Evolutionary conservation across 2,329 filamentous ascomycete species (phyloP), one percentile per base, ranked within the genome.

Genomic region (Epichloe scottii): DNA sequence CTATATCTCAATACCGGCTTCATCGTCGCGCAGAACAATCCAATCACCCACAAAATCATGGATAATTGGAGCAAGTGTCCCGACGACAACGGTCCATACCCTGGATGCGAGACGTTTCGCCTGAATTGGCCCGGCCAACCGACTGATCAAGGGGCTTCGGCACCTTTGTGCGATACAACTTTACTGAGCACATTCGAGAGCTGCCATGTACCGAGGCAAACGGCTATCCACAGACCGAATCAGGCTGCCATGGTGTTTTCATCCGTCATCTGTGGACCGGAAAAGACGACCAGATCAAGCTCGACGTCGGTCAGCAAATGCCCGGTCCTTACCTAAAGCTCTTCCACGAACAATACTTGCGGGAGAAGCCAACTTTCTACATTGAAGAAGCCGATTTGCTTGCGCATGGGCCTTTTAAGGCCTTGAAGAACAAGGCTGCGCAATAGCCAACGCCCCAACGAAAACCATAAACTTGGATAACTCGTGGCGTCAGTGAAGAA

Each of bases 1-100:
- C 57, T 65, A 56, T 73, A 69, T 66, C 66, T 71, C 57, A 77
- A 77, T 64, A 75, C 74, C 1, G 74, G 74, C 17, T 77, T 77
- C 65, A 75, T 77, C 60, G 63, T 77, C 39, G 69, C 74, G 3
- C 74, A 77, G 62, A 75, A 75, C 60, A 73, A 73, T 56, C 60
- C 66, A 15, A 68, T 68, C 55, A 74, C 72, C 0, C 69, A 69
- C 55, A 65, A 71, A 34, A 73, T 78, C 37, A 64, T 77, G 39
- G 67, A 71, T 53, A 72, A 71, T 43, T 77, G 75, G 75, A 64
- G 66, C 35, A 61, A 60, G 46, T 73, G 70, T 55, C 64, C 70
- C 26, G 61, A 69, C 42, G 68, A 71, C 10, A 58, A 61, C 43
- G 65, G 65, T 55, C 66, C 63, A 54, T 64, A 63, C 53, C 65